These are phyloP conservation scores for Elongisporangium undulatum DNA, from an alignment of 352 stramenopile species.

Conservation along the genomic window DNA sequence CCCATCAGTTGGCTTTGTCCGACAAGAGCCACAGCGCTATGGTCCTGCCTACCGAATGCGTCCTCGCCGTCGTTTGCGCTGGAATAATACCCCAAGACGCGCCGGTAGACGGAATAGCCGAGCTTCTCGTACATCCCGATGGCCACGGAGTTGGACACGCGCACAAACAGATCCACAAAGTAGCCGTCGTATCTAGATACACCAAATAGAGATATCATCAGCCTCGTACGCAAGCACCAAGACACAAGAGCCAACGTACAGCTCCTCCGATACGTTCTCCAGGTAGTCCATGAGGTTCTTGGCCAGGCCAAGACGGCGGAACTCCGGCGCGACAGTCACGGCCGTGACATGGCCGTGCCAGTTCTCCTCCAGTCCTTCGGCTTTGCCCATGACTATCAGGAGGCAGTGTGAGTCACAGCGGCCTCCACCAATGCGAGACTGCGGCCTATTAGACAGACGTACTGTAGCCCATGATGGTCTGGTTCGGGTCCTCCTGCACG, in stretches of 20 bases:
- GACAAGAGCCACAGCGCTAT: too few species aligned
- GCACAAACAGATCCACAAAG: constrained; percentile 99
- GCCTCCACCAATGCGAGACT: constrained; percentile 1
- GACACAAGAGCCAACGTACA: constrained; percentile 24
- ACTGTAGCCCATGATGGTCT: constrained; percentile 95
- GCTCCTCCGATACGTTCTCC: constrained; percentile 77
- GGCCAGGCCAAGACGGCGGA: constrained; percentile 88
- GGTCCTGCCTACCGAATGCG: constrained; percentile 88
- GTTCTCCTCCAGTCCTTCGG: constrained; percentile 91
- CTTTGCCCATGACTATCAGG: constrained; percentile 92
- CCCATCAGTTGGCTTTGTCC: too few species aligned
- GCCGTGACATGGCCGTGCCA: constrained; percentile 99
- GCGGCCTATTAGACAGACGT: constrained; percentile 16
- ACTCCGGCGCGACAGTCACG: constrained; percentile 96
- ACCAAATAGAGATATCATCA: too few species aligned
- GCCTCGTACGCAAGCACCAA: too few species aligned
- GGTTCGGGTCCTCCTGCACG: constrained; percentile 91
- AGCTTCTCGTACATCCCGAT: constrained; percentile 93
- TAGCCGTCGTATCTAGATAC: constrained; percentile 85
- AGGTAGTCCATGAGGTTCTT: constrained; percentile 95
- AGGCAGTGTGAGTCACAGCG: constrained; percentile 4
- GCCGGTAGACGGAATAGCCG: constrained; percentile 90
- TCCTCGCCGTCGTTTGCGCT: constrained; percentile 80
- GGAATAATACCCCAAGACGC: constrained; percentile 91
- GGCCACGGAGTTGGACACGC: constrained; percentile 92